phyloP scores from a whole-genome alignment of 73 alveolate genomes.

The Stentor coeruleus region DNA sequence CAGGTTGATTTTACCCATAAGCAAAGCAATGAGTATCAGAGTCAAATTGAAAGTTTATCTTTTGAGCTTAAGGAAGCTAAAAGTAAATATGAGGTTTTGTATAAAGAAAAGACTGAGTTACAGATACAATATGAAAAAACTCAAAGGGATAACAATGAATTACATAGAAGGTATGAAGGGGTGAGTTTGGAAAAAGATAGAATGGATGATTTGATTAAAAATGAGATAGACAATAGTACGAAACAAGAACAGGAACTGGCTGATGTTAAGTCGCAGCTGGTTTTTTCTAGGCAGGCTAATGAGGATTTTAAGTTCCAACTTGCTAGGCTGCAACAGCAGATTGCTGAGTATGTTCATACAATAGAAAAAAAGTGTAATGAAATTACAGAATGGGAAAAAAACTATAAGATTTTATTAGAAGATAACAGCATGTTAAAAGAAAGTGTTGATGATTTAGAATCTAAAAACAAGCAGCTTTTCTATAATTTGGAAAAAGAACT shows the following conservation, averaged over 20 bases:
- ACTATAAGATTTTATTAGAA: neutral
- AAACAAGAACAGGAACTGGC: neutral
- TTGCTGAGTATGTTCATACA: neutral
- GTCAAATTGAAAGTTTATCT: too few relatives aligned
- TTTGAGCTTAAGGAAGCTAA: too few relatives aligned
- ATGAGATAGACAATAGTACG: neutral
- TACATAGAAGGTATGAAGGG: neutral
- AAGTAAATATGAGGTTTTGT: too few relatives aligned
- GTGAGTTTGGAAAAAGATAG: neutral
- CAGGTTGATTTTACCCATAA: neutral
- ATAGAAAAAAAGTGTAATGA: neutral
- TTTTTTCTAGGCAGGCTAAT: neutral
- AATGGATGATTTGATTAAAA: too few relatives aligned
- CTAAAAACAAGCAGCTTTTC: slow-evolving; percentile 10
- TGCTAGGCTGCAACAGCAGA: neutral
- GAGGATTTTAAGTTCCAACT: neutral
- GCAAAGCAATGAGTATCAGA: too few relatives aligned
- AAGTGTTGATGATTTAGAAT: neutral
- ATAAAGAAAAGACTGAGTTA: neutral
- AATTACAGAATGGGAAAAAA: neutral
- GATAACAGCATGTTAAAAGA: neutral
- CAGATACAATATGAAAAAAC: neutral
- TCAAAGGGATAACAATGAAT: neutral
- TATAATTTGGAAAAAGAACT: slow-evolving; percentile 19
- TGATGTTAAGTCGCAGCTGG: neutral